A percentile compares a stretch with the other conserved stretches of the same genome.
Evolutionary conservation across 306 rosid species (phyloP).

Genomic region (Erythrophleum fordii): DNA sequence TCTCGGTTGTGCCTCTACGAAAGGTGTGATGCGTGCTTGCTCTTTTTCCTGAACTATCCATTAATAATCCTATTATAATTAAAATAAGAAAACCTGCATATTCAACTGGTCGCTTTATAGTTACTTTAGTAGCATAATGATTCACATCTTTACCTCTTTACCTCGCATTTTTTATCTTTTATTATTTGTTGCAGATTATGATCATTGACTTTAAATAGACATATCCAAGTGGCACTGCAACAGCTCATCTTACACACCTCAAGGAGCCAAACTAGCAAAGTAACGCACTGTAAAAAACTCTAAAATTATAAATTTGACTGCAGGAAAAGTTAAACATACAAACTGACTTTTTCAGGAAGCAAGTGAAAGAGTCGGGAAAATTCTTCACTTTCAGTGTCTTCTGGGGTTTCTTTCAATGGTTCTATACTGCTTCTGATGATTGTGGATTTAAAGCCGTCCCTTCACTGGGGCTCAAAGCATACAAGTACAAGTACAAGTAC

Average conservation of each 20-base stretch:
- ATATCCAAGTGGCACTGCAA: constrained; percentile 75
- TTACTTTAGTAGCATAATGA: background rate
- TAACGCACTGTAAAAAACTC: constrained; percentile 26
- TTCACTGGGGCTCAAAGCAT: constrained; percentile 59
- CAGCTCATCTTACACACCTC: constrained; percentile 68
- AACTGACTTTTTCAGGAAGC: constrained; percentile 51
- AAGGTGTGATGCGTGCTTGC: constrained; percentile 42
- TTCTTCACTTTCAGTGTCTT: constrained; percentile 56
- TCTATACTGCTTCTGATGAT: constrained; percentile 51
- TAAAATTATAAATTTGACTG: background rate
- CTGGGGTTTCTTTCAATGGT: constrained; percentile 67
- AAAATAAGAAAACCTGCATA: background rate
- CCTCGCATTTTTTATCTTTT: background rate
- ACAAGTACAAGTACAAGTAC: constrained; percentile 38
- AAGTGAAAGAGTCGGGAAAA: constrained; percentile 57
- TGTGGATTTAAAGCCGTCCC: constrained; percentile 61
- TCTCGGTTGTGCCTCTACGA: constrained; percentile 60
- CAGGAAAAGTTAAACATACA: background rate
- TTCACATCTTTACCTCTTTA: background rate
- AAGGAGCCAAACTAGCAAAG: constrained; percentile 66
- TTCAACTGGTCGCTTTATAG: background rate
- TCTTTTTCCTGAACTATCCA: background rate
- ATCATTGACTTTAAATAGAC: constrained; percentile 58
- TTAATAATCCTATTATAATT: background rate
- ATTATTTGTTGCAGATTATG: constrained; percentile 50